Percentiles rank a stretch among this genome's conserved stretches.
Evolutionary conservation across 2,329 filamentous ascomycete genomes (phyloP).

Genomic region (Emmonsiellopsis sp.): DNA sequence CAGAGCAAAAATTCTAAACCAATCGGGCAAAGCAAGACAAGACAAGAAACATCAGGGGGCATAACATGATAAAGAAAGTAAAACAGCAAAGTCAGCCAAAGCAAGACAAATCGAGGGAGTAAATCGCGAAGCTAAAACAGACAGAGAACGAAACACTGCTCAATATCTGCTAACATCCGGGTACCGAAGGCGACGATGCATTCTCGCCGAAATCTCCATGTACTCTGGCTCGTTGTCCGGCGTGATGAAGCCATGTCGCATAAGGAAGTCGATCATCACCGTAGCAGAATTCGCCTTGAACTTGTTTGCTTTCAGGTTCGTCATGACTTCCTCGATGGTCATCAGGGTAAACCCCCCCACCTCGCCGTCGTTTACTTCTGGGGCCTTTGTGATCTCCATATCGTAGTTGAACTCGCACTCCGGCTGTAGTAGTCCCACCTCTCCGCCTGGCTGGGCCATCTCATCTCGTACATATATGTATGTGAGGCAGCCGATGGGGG

Average conservation of each 20-base stretch:
- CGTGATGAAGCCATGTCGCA: slow-evolving; percentile 73
- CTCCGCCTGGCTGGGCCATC: slow-evolving; percentile 57
- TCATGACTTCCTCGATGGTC: slow-evolving; percentile 65
- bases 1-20: too few relatives aligned
- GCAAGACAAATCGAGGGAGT: neutral
- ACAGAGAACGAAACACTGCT: neutral
- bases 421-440: slow-evolving; percentile 73
- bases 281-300: slow-evolving; percentile 93
- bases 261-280: slow-evolving; percentile 79
- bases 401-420: slow-evolving; percentile 92
- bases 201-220: slow-evolving; percentile 61
- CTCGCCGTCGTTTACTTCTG: slow-evolving; percentile 75
- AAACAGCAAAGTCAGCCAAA: neutral
- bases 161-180: slow-evolving; percentile 41
- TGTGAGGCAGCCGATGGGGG: slow-evolving; percentile 60
- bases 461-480: slow-evolving; percentile 76
- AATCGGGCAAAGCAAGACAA: too few relatives aligned
- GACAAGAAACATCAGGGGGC: too few relatives aligned
- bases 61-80: too few relatives aligned
- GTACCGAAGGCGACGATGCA: slow-evolving; percentile 75
- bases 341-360: slow-evolving; percentile 75
- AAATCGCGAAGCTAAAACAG: neutral
- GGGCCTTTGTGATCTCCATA: slow-evolving; percentile 57
- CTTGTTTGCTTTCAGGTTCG: slow-evolving; percentile 57
- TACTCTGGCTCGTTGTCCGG: slow-evolving; percentile 69